Conservation (phyloP, 176 grass and related monocot species). For the Tillandsia fasciculata region DNA sequence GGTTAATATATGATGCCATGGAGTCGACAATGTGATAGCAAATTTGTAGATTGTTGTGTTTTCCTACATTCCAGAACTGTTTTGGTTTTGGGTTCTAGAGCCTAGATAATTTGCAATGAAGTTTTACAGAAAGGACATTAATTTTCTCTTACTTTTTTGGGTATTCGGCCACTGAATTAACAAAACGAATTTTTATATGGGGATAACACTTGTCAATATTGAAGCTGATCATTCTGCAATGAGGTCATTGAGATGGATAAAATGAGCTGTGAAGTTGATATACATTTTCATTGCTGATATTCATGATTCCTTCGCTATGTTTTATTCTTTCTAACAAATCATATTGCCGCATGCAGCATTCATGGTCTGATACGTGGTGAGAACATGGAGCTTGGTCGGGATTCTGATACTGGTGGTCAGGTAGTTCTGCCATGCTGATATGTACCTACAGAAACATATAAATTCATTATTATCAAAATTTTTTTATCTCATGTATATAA, state of each 20-base stretch:
- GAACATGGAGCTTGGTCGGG: constrained; percentile 78
- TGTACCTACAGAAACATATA: neutral
- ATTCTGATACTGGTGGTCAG: constrained; percentile 82
- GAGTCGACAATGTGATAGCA: neutral
- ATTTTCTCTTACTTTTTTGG: too few species aligned
- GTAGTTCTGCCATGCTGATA: constrained; percentile 21
- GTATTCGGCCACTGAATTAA: too few species aligned
- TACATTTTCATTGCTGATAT: neutral
- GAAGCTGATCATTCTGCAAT: too few species aligned
- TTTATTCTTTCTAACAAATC: constrained; percentile 17
- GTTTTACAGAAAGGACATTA: too few species aligned
- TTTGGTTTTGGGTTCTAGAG: too few species aligned
- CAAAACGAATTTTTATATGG: too few species aligned
- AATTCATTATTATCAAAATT: neutral
- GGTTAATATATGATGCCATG: neutral
- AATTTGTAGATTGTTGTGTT: neutral
- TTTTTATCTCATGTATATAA: neutral
- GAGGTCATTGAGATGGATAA: too few species aligned
- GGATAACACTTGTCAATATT: too few species aligned
- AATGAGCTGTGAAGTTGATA: neutral
- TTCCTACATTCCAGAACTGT: neutral
- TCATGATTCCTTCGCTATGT: neutral
- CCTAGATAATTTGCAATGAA: too few species aligned
- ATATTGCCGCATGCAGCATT: constrained; percentile 30
- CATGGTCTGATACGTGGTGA: constrained; percentile 76